phyloP scores from a whole-genome alignment of 176 grass and related monocot species.

The Areca catechu region DNA sequence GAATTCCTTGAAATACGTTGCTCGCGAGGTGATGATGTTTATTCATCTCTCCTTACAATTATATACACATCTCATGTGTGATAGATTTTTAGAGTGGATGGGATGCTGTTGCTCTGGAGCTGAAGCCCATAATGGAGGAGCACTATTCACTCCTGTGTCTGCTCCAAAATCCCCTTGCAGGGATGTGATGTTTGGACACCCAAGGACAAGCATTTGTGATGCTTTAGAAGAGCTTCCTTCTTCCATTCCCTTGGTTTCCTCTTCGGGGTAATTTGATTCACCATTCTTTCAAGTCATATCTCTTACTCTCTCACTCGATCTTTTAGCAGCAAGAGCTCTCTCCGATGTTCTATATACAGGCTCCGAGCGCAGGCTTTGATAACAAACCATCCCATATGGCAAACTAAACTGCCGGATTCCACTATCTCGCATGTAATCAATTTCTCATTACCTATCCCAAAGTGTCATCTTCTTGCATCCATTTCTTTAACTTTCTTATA shows the following conservation, averaged over 20 bases:
- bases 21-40: no score
- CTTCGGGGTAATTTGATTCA: slow-evolving; percentile 27
- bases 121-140: slow-evolving; percentile 22
- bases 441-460: not conserved
- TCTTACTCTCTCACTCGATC: no score
- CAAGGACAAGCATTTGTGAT: slow-evolving; percentile 15
- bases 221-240: slow-evolving; percentile 42
- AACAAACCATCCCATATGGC: slow-evolving; percentile 67
- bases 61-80: not conserved
- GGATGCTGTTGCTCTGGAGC: slow-evolving; percentile 49
- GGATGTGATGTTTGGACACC: slow-evolving; percentile 23
- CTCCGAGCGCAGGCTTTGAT: slow-evolving; percentile 68
- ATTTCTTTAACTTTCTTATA: not conserved
- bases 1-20: no score
- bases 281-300: no score
- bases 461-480: not conserved
- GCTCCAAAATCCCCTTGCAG: slow-evolving; percentile 20
- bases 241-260: slow-evolving; percentile 53
- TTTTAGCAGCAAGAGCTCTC: no score
- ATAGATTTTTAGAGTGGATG: slow-evolving; percentile 66
- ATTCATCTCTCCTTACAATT: not conserved
- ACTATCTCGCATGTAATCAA: slow-evolving; percentile 3
- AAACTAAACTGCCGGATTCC: slow-evolving; percentile 28
- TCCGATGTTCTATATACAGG: slow-evolving; percentile 16
- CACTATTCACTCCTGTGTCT: not conserved